phyloP scores from a whole-genome alignment of 352 stramenopile species.

The Globisporangium irregulare region DNA sequence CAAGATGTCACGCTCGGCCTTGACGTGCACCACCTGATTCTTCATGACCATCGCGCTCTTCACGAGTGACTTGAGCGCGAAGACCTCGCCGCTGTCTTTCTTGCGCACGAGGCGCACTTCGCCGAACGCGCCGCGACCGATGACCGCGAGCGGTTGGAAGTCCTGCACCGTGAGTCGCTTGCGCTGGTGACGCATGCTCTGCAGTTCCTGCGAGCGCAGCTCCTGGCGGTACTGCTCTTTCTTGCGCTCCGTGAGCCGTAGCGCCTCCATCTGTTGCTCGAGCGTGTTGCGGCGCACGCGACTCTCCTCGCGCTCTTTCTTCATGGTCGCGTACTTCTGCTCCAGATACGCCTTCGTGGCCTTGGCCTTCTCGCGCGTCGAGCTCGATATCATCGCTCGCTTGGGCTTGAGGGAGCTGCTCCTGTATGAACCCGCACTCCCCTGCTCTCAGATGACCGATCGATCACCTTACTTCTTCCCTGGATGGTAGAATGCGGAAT shows the following conservation, averaged over 20 bases:
- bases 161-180: slow-evolving; percentile 87
- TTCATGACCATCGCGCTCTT: slow-evolving; percentile 91
- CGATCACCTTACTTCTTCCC: not conserved
- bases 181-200: slow-evolving; percentile 78
- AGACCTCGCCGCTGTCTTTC: slow-evolving; percentile 82
- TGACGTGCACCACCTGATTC: slow-evolving; percentile 95
- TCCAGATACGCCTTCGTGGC: slow-evolving; percentile 87
- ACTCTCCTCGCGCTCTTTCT: slow-evolving; percentile 83
- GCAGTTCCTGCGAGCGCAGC: slow-evolving; percentile 67
- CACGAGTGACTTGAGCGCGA: slow-evolving; percentile 91
- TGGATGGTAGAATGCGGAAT: not conserved
- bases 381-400: slow-evolving; percentile 71
- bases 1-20: slow-evolving; percentile 97
- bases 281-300: slow-evolving; percentile 70
- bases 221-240: slow-evolving; percentile 82
- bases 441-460: too few relatives aligned
- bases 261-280: slow-evolving; percentile 79
- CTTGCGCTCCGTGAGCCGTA: slow-evolving; percentile 74
- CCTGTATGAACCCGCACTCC: not conserved
- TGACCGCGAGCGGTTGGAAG: slow-evolving; percentile 96
- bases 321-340: slow-evolving; percentile 89
- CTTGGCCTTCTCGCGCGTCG: slow-evolving; percentile 84
- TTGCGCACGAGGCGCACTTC: slow-evolving; percentile 93
- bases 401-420: not conserved
- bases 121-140: slow-evolving; percentile 98